A percentile compares a stretch with the other conserved stretches of the same genome.
Conservation (phyloP, 768 basidiomycete species). For the Psilocybe azurescens region DNA sequence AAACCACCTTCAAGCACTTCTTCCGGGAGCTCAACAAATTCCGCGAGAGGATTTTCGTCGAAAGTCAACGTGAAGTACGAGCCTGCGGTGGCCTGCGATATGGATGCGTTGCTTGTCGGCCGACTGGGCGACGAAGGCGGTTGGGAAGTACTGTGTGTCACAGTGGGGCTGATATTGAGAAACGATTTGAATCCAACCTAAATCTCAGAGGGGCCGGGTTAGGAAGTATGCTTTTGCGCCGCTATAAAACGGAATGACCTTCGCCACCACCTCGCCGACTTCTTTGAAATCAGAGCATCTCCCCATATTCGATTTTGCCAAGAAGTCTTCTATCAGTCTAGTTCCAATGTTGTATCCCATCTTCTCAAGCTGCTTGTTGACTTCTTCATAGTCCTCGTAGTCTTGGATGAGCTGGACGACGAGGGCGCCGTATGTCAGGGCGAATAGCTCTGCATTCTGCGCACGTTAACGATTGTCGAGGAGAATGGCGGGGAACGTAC, state of each 20-base stretch:
- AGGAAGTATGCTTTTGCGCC: not conserved
- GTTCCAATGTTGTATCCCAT: conserved; percentile 99
- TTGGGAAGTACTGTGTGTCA: conserved; percentile 70
- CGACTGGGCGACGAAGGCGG: conserved; percentile 37
- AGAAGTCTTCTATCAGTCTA: conserved; percentile 94
- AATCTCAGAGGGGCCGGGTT: not conserved
- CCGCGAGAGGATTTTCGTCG: conserved; percentile 96
- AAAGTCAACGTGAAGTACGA: conserved; percentile 83
- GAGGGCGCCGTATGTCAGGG: conserved; percentile 95
- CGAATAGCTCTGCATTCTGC: conserved; percentile 97
- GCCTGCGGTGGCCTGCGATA: conserved; percentile 50
- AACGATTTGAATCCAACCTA: conserved; percentile 99
- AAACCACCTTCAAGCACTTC: conserved; percentile 91
- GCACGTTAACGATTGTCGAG: conserved; percentile 26
- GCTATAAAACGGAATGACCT: conserved; percentile 54
- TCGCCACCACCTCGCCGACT: conserved; percentile 93
- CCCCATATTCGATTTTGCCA: conserved; percentile 91
- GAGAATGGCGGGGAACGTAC: conserved; percentile 49
- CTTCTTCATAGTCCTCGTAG: conserved; percentile 96
- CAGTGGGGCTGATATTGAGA: conserved; percentile 86
- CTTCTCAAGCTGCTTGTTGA: conserved; percentile 96
- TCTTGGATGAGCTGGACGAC: conserved; percentile 99
- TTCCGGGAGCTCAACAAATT: conserved; percentile 96
- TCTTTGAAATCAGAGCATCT: conserved; percentile 93
- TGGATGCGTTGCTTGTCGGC: conserved; percentile 36